Base-by-base conservation (phyloP, 2,329 filamentous ascomycete genomes). In the Aspergillus sp. region DNA sequence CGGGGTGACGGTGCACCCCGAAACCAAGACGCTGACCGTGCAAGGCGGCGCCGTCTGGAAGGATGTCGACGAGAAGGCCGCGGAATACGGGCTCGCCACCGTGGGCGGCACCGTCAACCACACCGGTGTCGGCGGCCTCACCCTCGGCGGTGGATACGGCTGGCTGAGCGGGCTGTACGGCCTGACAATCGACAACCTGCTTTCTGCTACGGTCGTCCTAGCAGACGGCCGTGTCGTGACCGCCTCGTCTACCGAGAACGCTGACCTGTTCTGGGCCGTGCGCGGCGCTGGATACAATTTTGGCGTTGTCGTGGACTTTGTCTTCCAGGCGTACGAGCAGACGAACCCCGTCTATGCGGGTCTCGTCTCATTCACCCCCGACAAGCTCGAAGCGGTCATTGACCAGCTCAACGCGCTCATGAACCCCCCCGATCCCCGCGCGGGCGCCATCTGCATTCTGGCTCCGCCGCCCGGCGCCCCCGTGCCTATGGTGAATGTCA, bases 71-170 rank as follows among this genome's bases (percentile, higher is more conserved):
- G 70, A 74, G 13, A 78, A 75, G 0, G 78, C 78, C 1, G 79
- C 73, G 47, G 67, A 77, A 49, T 70, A 82, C 57, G 77, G 77
- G 0, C 74, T 86, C 38, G 83, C 82, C 2, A 82, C 82, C 1
- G 80, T 85, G 0, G 83, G 83, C 7, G 84, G 84, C 2, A 85
- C 83, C 0, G 81, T 86, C 9, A 81, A 81, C 40, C 81, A 86
- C 57, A 86, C 83, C 1, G 84, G 84, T 5, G 79, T 87, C 5
- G 83, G 81, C 2, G 84, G 81, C 0, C 69, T 86, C 13, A 77
- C 79, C 0, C 64, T 85, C 1, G 81, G 81, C 1, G 83, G 83
- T 20, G 84, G 83, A 1, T 83, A 82, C 59, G 82, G 84, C 1
- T 78, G 79, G 66, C 68, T 87, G 14, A 78, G 75, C 21, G 79